phyloP scores from a whole-genome alignment of 2,329 filamentous ascomycete genomes.

The Microsporum audouinii region DNA sequence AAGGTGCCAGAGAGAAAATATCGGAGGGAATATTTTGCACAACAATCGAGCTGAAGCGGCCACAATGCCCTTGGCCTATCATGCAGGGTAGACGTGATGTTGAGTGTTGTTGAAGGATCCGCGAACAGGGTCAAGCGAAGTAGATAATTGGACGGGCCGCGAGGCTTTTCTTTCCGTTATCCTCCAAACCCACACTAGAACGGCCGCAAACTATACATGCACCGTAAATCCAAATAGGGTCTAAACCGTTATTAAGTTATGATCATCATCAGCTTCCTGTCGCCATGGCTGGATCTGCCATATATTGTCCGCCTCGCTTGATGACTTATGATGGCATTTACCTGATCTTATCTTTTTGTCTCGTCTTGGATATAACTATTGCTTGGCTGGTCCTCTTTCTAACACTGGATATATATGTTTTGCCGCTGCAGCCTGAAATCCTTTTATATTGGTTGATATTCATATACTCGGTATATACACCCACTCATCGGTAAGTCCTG shows the following conservation, averaged over 20 bases:
- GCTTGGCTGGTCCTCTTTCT: background rate
- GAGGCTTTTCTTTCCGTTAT: background rate
- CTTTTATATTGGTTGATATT: background rate
- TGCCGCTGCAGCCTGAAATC: background rate
- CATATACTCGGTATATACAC: background rate
- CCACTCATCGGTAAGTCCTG: too few species aligned
- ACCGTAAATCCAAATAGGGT: background rate
- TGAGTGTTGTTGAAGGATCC: background rate
- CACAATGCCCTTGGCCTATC: background rate
- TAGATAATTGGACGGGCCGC: background rate
- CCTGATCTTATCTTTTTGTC: background rate
- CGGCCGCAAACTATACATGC: background rate
- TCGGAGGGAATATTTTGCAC: background rate
- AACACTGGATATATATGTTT: background rate
- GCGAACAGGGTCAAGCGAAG: background rate
- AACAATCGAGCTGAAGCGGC: background rate
- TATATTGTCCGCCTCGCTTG: background rate
- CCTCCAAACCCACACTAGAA: background rate
- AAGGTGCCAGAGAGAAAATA: background rate
- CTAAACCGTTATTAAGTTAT: background rate
- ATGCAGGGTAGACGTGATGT: background rate
- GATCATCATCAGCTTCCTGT: background rate
- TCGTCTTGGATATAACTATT: background rate
- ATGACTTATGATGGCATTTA: background rate
- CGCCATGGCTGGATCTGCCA: background rate